These are phyloP conservation scores for Suhomyces anneliseae DNA, from an alignment of 1,139 yeast species.

Conservation along the genomic window DNA sequence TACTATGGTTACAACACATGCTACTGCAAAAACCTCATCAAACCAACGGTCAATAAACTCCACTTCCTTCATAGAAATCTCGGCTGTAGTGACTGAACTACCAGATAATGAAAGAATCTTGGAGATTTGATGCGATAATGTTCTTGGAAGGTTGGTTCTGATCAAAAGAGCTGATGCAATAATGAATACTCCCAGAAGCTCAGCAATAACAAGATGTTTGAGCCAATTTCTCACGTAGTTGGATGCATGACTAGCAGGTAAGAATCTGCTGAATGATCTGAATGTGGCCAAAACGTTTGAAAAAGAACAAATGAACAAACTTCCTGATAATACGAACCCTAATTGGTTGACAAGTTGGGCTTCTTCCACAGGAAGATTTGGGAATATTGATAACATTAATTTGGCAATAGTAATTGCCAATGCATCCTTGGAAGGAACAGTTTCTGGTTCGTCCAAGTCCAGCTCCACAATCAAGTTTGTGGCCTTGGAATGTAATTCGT, in stretches of 20 bases:
- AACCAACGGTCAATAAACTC: constrained; percentile 76
- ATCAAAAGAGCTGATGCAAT: constrained; percentile 78
- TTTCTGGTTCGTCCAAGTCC: constrained; percentile 1
- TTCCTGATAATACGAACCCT: constrained; percentile 63
- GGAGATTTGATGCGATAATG: constrained; percentile 54
- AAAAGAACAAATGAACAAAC: constrained; percentile 65
- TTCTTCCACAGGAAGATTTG: constrained; percentile 35
- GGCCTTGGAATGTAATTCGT: constrained; percentile 8
- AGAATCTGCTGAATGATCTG: constrained; percentile 34
- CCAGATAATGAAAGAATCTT: constrained; percentile 43
- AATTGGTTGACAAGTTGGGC: constrained; percentile 63
- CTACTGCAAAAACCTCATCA: constrained; percentile 66
- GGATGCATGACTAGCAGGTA: constrained; percentile 31
- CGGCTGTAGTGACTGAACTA: constrained; percentile 23
- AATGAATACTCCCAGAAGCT: constrained; percentile 75
- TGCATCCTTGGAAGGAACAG: constrained; percentile 47
- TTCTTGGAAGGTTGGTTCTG: constrained; percentile 69
- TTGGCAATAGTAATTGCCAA: constrained; percentile 66
- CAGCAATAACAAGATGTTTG: constrained; percentile 57
- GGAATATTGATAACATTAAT: constrained; percentile 31
- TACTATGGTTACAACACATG: constrained; percentile 53
- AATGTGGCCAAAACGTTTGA: constrained; percentile 61
- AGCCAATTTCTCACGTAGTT: constrained; percentile 33
- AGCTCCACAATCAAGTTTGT: constrained; percentile 10
- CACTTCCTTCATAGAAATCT: constrained; percentile 39